These are phyloP conservation scores for Hypoxylon subgilvum DNA, from an alignment of 495 filamentous ascomycete genomes.

Conservation along the genomic window DNA sequence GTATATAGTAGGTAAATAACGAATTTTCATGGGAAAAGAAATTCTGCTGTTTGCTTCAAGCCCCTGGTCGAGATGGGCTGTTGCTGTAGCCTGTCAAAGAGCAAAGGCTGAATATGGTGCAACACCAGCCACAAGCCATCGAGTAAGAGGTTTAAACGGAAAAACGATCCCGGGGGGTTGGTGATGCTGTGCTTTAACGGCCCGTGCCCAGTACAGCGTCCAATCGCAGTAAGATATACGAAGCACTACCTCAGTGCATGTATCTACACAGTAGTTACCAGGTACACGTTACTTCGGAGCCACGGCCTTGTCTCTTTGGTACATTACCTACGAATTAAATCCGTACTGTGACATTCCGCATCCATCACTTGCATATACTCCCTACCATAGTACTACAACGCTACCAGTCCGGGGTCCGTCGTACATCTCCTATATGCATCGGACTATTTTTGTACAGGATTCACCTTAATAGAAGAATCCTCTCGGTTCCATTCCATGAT, in stretches of 20 bases:
- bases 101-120: constrained; percentile 1
- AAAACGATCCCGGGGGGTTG: constrained; percentile 17
- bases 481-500: constrained; percentile 2
- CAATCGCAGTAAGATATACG: neutral
- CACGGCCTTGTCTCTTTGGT: too few species aligned
- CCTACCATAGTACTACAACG: constrained; percentile 14
- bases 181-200: constrained; percentile 15
- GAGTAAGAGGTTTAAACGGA: constrained; percentile 14
- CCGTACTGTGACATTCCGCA: constrained; percentile 31
- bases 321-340: too few species aligned
- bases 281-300: too few species aligned
- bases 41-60: constrained; percentile 25
- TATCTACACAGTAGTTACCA: neutral
- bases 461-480: neutral
- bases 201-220: constrained; percentile 18
- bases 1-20: too few species aligned
- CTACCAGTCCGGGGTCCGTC: constrained; percentile 9
- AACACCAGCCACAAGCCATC: constrained; percentile 20
- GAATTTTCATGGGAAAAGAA: too few species aligned
- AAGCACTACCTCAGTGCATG: neutral
- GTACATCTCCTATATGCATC: constrained; percentile 1
- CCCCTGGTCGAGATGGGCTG: constrained; percentile 10
- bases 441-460: constrained; percentile 2
- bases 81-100: constrained; percentile 20
- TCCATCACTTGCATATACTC: constrained; percentile 33